Conservation (phyloP, 1,284 basidiomycete genomes). For the Rhodofomes roseus region DNA sequence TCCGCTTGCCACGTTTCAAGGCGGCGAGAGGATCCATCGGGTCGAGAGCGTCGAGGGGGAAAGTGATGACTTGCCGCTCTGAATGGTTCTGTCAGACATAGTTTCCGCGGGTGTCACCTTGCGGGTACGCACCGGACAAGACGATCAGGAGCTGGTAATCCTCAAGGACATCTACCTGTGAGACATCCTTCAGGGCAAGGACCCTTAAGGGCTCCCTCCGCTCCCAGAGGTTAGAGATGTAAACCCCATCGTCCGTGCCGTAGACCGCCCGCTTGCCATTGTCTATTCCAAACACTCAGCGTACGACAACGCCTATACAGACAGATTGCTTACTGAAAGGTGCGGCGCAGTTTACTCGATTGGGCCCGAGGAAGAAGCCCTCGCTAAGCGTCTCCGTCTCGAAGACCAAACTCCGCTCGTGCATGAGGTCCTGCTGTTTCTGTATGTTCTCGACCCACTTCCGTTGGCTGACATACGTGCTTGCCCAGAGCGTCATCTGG, state of each 20-base stretch:
- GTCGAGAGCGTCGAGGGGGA: slow-evolving; percentile 92
- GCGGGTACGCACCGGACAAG: slow-evolving; percentile 68
- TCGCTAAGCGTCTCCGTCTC: slow-evolving; percentile 85
- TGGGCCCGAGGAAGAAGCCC: slow-evolving; percentile 79
- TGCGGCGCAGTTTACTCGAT: slow-evolving; percentile 91
- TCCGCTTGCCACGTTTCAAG: slow-evolving; percentile 90
- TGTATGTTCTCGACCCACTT: slow-evolving; percentile 96
- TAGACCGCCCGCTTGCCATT: slow-evolving; percentile 89
- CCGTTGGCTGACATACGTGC: slow-evolving; percentile 78
- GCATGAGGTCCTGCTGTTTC: slow-evolving; percentile 84
- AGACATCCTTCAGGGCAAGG: slow-evolving; percentile 84
- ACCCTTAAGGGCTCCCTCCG: slow-evolving; percentile 87
- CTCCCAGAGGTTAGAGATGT: slow-evolving; percentile 85
- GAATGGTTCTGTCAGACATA: slow-evolving; percentile 8
- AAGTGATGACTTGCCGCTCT: slow-evolving; percentile 96
- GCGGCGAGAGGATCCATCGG: slow-evolving; percentile 88
- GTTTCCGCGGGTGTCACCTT: too few relatives aligned
- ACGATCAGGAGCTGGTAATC: slow-evolving; percentile 96
- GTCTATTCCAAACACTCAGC: slow-evolving; percentile 40
- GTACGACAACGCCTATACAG: neutral
- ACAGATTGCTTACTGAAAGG: slow-evolving; percentile 76
- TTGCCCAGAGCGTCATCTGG: slow-evolving; percentile 90
- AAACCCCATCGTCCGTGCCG: slow-evolving; percentile 96
- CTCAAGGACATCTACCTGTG: slow-evolving; percentile 95
- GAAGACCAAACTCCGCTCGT: slow-evolving; percentile 85